Evolutionary conservation across 2,329 filamentous ascomycete species (phyloP).

Genomic region (Lecanicillium sp.): DNA sequence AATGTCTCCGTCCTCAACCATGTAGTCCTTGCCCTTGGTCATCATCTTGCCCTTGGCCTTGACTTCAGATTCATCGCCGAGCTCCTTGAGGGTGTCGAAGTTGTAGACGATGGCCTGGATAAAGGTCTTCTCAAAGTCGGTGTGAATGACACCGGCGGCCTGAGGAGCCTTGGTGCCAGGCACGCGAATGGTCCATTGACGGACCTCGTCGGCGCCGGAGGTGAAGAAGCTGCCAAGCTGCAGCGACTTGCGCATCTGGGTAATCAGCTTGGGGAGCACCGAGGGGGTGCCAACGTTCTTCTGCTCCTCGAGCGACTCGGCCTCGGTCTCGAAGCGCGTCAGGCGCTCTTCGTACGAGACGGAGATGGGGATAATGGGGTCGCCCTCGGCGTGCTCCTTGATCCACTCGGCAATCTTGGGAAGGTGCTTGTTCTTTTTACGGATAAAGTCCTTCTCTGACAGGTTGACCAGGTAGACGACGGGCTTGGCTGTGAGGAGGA

Average conservation of each 20-base stretch:
- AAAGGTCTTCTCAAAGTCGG: constrained; percentile 99
- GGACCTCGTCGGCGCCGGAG: constrained; percentile 87
- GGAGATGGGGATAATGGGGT: constrained; percentile 89
- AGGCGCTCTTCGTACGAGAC: constrained; percentile 90
- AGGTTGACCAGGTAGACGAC: constrained; percentile 96
- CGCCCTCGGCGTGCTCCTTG: constrained; percentile 79
- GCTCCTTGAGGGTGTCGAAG: constrained; percentile 71
- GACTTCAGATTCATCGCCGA: constrained; percentile 80
- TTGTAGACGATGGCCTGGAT: constrained; percentile 96
- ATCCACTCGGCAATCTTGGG: constrained; percentile 92
- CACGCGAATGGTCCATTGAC: constrained; percentile 95
- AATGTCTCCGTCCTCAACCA: constrained; percentile 75
- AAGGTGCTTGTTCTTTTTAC: constrained; percentile 99
- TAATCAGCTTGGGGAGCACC: constrained; percentile 82
- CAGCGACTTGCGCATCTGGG: constrained; percentile 86
- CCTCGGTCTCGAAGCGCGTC: constrained; percentile 70
- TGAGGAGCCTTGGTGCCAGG: constrained; percentile 89
- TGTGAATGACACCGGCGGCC: constrained; percentile 95
- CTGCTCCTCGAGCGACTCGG: constrained; percentile 72
- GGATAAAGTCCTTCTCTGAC: constrained; percentile 92
- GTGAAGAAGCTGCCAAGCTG: constrained; percentile 97
- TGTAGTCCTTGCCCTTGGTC: constrained; percentile 98
- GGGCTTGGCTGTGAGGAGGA: constrained; percentile 92
- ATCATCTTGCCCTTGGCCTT: constrained; percentile 94
- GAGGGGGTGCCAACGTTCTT: constrained; percentile 84